These are phyloP conservation scores for Fraxinus dipetala DNA, from an alignment of 305 asterid genomes.

Conservation along the genomic window DNA sequence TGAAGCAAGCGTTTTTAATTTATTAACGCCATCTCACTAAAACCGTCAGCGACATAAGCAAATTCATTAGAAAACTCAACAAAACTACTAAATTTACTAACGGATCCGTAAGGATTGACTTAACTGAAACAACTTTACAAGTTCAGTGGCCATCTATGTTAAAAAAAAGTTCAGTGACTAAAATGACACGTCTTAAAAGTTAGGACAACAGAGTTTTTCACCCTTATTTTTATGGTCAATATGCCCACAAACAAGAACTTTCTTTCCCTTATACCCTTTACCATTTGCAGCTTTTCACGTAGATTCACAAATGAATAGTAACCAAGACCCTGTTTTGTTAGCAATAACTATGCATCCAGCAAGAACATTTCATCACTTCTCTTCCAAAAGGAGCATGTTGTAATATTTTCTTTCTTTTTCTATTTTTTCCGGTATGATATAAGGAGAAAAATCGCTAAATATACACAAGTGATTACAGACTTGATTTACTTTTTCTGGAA, in stretches of 20 bases:
- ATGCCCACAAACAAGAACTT: background rate
- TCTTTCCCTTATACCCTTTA: background rate
- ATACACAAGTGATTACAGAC: background rate
- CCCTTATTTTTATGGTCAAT: background rate
- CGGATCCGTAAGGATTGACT: background rate
- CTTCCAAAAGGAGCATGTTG: background rate
- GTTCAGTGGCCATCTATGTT: background rate
- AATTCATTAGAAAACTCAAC: background rate
- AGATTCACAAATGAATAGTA: background rate
- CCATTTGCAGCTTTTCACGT: background rate
- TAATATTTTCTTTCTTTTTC: background rate
- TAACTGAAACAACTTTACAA: background rate
- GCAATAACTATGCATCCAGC: background rate
- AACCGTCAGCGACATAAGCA: background rate
- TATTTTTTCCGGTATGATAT: background rate
- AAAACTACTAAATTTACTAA: background rate
- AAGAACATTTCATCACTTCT: background rate
- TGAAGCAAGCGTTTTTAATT: background rate
- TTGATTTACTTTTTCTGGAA: conserved; percentile 66
- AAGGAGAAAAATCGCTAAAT: background rate
- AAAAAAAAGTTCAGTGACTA: background rate
- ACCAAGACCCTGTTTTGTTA: background rate
- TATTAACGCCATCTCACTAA: background rate
- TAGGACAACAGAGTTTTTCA: background rate
- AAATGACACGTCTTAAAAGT: background rate